Evolutionary conservation across 257 asterid genomes (phyloP).

Genomic region (Petunia axillaris): DNA sequence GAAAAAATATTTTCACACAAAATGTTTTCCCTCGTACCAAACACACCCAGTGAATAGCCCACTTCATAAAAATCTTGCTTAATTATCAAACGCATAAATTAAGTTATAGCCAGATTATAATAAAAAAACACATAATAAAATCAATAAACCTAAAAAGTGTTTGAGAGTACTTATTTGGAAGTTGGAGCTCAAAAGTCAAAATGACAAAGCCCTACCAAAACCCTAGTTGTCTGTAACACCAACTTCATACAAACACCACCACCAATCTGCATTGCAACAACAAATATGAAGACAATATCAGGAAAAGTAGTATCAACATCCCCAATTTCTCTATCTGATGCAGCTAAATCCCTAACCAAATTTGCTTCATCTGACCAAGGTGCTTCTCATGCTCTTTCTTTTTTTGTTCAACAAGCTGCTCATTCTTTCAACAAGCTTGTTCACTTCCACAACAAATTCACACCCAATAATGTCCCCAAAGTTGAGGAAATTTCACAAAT

Average conservation of each 20-base stretch:
- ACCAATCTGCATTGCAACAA: neutral
- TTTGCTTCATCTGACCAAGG: slow-evolving; percentile 57
- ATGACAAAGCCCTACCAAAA: slow-evolving; percentile 9
- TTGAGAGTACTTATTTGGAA: too few relatives aligned
- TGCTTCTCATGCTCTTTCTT: slow-evolving; percentile 50
- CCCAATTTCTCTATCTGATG: slow-evolving; percentile 51
- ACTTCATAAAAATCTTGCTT: too few relatives aligned
- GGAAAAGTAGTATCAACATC: slow-evolving; percentile 42
- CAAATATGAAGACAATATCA: slow-evolving; percentile 49
- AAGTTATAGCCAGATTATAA: too few relatives aligned
- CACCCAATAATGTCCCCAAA: slow-evolving; percentile 16
- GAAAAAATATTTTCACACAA: too few relatives aligned
- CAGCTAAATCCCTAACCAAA: slow-evolving; percentile 48
- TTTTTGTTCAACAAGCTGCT: slow-evolving; percentile 52
- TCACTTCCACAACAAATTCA: slow-evolving; percentile 43
- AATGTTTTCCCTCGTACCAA: too few relatives aligned
- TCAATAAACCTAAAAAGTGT: too few relatives aligned
- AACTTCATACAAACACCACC: neutral
- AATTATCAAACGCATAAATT: too few relatives aligned
- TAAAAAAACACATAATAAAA: too few relatives aligned
- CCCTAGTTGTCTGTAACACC: neutral
- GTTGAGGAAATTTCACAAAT: slow-evolving; percentile 19
- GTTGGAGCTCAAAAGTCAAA: neutral
- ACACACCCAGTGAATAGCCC: too few relatives aligned
- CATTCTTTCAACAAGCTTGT: slow-evolving; percentile 55